These are phyloP conservation scores for Pichia sp. DNA, from an alignment of 1,139 yeast species.

Conservation along the genomic window DNA sequence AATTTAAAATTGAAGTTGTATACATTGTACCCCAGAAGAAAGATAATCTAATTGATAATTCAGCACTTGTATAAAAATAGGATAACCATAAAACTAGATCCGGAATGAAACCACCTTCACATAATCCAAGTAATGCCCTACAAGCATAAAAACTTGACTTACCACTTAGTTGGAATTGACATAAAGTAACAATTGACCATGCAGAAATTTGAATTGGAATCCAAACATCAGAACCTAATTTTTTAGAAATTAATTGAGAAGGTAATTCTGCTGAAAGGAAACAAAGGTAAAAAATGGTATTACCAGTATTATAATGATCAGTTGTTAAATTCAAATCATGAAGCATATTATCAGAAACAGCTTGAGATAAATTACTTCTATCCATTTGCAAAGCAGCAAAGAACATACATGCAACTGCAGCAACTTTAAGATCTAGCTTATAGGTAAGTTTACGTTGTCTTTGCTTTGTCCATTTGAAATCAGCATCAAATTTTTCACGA, in stretches of 20 bases:
- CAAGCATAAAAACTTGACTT: constrained; percentile 35
- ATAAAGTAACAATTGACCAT: constrained; percentile 47
- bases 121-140: constrained; percentile 42
- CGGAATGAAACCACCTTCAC: constrained; percentile 55
- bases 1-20: constrained; percentile 35
- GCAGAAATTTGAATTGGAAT: constrained; percentile 44
- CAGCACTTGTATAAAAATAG: constrained; percentile 47
- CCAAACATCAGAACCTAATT: constrained; percentile 48
- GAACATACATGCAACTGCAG: constrained; percentile 44
- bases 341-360: constrained; percentile 43
- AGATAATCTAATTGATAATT: constrained; percentile 44
- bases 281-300: constrained; percentile 38
- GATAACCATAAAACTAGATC: constrained; percentile 51
- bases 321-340: constrained; percentile 40
- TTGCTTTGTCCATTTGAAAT: constrained; percentile 41
- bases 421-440: constrained; percentile 41
- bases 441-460: constrained; percentile 34
- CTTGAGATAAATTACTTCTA: constrained; percentile 45
- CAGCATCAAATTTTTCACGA: constrained; percentile 38
- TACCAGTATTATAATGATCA: constrained; percentile 43
- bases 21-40: constrained; percentile 45
- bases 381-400: constrained; percentile 48
- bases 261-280: constrained; percentile 51
- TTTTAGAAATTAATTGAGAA: constrained; percentile 47
- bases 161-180: constrained; percentile 37